A percentile compares a stretch with the other conserved stretches of the same genome.
Evolutionary conservation across 176 grass and related monocot species (phyloP).

Genomic region (Saccharum spontaneum): DNA sequence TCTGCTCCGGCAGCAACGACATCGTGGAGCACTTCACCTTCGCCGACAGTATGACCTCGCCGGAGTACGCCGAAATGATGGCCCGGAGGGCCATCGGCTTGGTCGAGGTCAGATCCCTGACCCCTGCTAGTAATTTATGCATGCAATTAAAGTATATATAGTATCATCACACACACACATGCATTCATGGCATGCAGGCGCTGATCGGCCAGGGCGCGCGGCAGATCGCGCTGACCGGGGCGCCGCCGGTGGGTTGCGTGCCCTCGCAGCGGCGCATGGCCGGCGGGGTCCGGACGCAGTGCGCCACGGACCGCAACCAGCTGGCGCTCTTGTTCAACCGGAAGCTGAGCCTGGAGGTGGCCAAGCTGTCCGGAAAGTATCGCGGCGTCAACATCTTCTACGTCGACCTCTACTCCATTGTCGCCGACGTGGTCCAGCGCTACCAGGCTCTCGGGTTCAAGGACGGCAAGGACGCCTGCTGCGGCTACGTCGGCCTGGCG

Average conservation of each 20-base stretch:
- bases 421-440: slow-evolving; percentile 41
- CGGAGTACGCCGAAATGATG: slow-evolving; percentile 47
- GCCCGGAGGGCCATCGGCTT: slow-evolving; percentile 23
- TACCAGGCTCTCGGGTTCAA: slow-evolving; percentile 49
- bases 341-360: slow-evolving; percentile 27
- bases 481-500: slow-evolving; percentile 46
- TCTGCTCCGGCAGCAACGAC: slow-evolving; percentile 62
- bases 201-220: slow-evolving; percentile 41
- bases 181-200: background rate
- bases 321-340: slow-evolving; percentile 51
- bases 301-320: slow-evolving; percentile 54
- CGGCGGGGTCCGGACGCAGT: slow-evolving; percentile 45
- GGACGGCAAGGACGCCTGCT: slow-evolving; percentile 51
- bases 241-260: slow-evolving; percentile 55
- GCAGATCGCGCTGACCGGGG: slow-evolving; percentile 37
- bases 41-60: slow-evolving; percentile 15
- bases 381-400: slow-evolving; percentile 40
- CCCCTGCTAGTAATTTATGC: no score
- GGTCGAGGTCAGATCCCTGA: slow-evolving; percentile 23
- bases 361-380: slow-evolving; percentile 12
- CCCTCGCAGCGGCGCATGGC: slow-evolving; percentile 51
- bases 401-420: slow-evolving; percentile 51
- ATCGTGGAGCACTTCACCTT: slow-evolving; percentile 51
- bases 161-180: background rate
- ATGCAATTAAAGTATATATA: no score